These are phyloP conservation scores for Zychaea mexicana DNA, from an alignment of 371 early-diverging fungal genomes.

Conservation along the genomic window DNA sequence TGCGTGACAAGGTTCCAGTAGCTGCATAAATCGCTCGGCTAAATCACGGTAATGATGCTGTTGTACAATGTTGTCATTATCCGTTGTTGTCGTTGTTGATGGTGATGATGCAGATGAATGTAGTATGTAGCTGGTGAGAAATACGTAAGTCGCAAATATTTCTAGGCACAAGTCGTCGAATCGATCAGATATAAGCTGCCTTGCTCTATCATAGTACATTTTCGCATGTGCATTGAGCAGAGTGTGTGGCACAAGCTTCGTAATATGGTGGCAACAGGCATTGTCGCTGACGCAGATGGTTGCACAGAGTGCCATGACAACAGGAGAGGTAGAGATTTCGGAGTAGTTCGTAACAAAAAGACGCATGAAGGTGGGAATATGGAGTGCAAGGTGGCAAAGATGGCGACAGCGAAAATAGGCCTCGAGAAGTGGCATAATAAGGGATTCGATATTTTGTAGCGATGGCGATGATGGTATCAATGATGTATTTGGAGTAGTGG, in stretches of 20 bases:
- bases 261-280: conserved; percentile 6
- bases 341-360: conserved; percentile 5
- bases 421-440: conserved; percentile 3
- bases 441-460: background rate
- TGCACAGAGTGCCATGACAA: conserved; percentile 17
- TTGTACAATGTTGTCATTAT: background rate
- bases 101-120: too few relatives aligned
- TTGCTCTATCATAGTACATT: conserved; percentile 7
- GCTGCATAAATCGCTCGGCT: background rate
- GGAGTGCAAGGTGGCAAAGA: conserved; percentile 7
- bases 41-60: background rate
- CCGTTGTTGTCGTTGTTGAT: background rate
- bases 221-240: background rate
- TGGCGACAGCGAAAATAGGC: conserved; percentile 8
- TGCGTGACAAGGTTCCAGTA: background rate
- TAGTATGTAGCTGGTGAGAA: background rate
- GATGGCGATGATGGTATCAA: background rate
- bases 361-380: conserved; percentile 3
- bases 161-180: conserved; percentile 12
- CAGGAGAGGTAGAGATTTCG: conserved; percentile 5
- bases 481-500: background rate
- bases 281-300: conserved; percentile 4
- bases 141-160: conserved; percentile 9
- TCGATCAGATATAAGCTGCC: conserved; percentile 5
- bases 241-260: background rate